Conservation (phyloP, 352 stramenopile genomes). For the Phytophthora melonis region DNA sequence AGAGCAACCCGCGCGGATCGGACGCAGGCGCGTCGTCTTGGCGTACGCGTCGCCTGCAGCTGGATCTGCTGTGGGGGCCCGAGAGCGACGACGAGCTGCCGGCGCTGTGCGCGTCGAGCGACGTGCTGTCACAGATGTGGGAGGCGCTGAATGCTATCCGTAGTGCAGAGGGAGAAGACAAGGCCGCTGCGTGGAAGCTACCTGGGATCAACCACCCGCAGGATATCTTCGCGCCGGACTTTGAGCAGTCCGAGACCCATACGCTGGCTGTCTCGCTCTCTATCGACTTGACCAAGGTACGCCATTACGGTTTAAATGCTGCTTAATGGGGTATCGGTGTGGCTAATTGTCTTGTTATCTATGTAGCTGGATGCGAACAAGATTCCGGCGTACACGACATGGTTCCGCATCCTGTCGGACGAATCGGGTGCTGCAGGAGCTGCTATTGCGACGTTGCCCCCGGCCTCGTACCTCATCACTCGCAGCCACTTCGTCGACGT, state of each 20-base stretch:
- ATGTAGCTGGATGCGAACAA: constrained; percentile 62
- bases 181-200: constrained; percentile 52
- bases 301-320: background rate
- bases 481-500: constrained; percentile 62
- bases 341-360: constrained; percentile 1
- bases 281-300: constrained; percentile 62
- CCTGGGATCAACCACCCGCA: constrained; percentile 68
- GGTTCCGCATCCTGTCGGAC: constrained; percentile 80
- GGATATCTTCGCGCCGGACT: constrained; percentile 48
- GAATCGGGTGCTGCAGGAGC: constrained; percentile 75
- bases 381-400: constrained; percentile 71
- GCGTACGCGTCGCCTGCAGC: constrained; percentile 73
- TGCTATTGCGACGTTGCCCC: constrained; percentile 70
- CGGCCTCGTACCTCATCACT: constrained; percentile 74
- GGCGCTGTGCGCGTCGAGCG: constrained; percentile 66
- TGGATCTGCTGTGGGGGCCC: constrained; percentile 73
- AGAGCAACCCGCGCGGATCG: constrained; percentile 62
- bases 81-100: constrained; percentile 66
- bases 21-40: constrained; percentile 60
- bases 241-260: constrained; percentile 53
- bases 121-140: constrained; percentile 67
- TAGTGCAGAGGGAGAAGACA: constrained; percentile 35
- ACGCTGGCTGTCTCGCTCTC: constrained; percentile 49
- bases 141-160: constrained; percentile 65
- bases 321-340: background rate